A percentile compares a stretch with the other conserved stretches of the same genome.
These are phyloP conservation scores for Penicillium sp. DNA, from an alignment of 2,329 filamentous ascomycete species.

Conservation along the genomic window DNA sequence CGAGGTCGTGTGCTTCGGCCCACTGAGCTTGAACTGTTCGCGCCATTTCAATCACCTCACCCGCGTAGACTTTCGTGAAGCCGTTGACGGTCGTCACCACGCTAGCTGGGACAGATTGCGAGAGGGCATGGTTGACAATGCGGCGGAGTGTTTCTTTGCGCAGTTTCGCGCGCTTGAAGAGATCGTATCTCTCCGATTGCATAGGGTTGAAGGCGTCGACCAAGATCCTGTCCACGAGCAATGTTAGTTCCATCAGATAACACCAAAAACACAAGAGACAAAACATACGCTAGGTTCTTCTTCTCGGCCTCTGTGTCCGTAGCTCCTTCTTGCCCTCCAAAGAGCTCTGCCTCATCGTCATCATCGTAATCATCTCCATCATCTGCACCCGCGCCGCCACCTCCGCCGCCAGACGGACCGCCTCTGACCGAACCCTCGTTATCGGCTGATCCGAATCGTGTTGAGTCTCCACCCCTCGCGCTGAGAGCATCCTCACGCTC, in stretches of 20 bases:
- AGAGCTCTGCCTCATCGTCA: conserved; percentile 47
- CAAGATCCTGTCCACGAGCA: conserved; percentile 36
- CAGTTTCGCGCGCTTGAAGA: conserved; percentile 51
- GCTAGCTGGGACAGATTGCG: conserved; percentile 63
- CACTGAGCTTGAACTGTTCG: conserved; percentile 59
- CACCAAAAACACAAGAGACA: not conserved
- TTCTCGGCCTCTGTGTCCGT: conserved; percentile 53
- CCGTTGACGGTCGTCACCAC: conserved; percentile 64
- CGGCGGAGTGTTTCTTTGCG: conserved; percentile 52
- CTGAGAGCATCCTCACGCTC: conserved; percentile 34
- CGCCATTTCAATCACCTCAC: conserved; percentile 64
- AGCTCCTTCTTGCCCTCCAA: conserved; percentile 45
- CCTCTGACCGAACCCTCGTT: conserved; percentile 36
- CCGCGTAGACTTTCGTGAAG: conserved; percentile 66
- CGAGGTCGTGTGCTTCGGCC: conserved; percentile 52
- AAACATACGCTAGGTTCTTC: conserved; percentile 50
- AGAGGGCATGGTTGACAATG: conserved; percentile 66
- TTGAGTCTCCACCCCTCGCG: conserved; percentile 25
- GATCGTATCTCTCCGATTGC: conserved; percentile 50
- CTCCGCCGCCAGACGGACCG: conserved; percentile 24
- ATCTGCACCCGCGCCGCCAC: conserved; percentile 46
- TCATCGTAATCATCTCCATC: conserved; percentile 53
- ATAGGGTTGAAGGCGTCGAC: conserved; percentile 49
- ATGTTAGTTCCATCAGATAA: conserved; percentile 7
- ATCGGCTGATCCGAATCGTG: conserved; percentile 35